Conservation (phyloP, 192 early-diverging fungal genomes). For the Phycomyces blakesleeanus region DNA sequence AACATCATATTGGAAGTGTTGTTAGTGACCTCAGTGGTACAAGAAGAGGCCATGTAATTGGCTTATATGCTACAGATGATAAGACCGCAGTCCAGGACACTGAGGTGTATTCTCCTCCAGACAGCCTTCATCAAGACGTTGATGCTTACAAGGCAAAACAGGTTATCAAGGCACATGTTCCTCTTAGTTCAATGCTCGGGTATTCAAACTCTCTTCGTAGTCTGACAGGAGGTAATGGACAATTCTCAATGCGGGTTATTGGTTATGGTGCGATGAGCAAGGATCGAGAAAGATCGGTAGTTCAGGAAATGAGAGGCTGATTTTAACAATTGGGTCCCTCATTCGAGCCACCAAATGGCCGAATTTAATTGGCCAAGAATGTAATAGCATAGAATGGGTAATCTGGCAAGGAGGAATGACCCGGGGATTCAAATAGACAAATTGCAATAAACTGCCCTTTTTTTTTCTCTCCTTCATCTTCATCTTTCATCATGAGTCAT, state of each 20-base stretch:
- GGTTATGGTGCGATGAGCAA: conserved; percentile 76
- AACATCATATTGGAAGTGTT: conserved; percentile 69
- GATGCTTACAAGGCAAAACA: conserved; percentile 32
- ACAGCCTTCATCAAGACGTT: conserved; percentile 21
- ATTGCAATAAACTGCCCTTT: not conserved
- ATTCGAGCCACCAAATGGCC: too few species aligned
- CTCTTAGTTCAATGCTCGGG: conserved; percentile 79
- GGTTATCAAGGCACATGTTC: conserved; percentile 62
- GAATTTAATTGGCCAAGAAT: too few species aligned
- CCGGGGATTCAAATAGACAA: not conserved
- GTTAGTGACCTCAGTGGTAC: conserved; percentile 78
- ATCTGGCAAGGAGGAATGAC: too few species aligned
- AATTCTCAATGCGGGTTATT: conserved; percentile 79
- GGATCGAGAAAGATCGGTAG: conserved; percentile 65
- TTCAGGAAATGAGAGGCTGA: conserved; percentile 55
- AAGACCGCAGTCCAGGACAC: conserved; percentile 26
- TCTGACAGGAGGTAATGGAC: conserved; percentile 82
- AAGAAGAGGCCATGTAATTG: conserved; percentile 66
- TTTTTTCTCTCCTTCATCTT: conserved; percentile 4
- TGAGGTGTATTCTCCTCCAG: conserved; percentile 49
- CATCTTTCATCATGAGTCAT: conserved; percentile 23
- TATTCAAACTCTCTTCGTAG: conserved; percentile 79
- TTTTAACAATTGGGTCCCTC: not conserved
- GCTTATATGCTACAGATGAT: conserved; percentile 46
- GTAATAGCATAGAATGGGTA: too few species aligned